Conservation (phyloP, 2,329 filamentous ascomycete species). For the Phoma herbarum region DNA sequence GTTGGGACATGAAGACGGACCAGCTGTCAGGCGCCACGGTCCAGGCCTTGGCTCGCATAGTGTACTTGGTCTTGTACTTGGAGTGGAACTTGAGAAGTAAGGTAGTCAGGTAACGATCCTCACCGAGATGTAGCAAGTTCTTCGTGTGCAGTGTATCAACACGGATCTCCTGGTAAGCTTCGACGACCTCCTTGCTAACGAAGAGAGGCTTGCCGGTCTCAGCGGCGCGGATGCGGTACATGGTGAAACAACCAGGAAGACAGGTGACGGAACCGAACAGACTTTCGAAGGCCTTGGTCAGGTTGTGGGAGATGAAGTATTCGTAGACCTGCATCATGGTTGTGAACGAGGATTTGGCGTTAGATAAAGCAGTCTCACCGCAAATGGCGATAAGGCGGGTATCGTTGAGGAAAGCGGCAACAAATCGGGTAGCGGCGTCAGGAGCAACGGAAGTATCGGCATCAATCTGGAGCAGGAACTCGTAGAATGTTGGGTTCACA, state of each 20-base stretch:
- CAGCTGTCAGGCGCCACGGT: slow-evolving; percentile 96
- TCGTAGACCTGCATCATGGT: slow-evolving; percentile 99
- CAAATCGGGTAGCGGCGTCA: slow-evolving; percentile 91
- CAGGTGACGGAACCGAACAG: slow-evolving; percentile 97
- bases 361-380: slow-evolving; percentile 91
- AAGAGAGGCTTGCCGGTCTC: slow-evolving; percentile 96
- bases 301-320: slow-evolving; percentile 98
- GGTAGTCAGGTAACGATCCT: slow-evolving; percentile 97
- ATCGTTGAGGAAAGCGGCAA: slow-evolving; percentile 88
- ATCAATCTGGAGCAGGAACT: slow-evolving; percentile 95
- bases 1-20: slow-evolving; percentile 94
- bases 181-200: slow-evolving; percentile 89
- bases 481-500: slow-evolving; percentile 98
- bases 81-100: slow-evolving; percentile 90
- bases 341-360: slow-evolving; percentile 90
- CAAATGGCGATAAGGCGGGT: slow-evolving; percentile 93
- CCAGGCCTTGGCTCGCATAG: slow-evolving; percentile 90
- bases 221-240: slow-evolving; percentile 96
- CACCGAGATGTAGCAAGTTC: slow-evolving; percentile 93
- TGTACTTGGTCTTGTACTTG: slow-evolving; percentile 98
- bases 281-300: slow-evolving; percentile 96
- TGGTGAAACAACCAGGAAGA: slow-evolving; percentile 97
- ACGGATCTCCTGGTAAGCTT: slow-evolving; percentile 88
- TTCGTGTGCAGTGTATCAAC: slow-evolving; percentile 99
- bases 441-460: slow-evolving; percentile 93